Evolutionary conservation across 495 filamentous ascomycete species (phyloP).

Genomic region (Penicillium maclennaniae): DNA sequence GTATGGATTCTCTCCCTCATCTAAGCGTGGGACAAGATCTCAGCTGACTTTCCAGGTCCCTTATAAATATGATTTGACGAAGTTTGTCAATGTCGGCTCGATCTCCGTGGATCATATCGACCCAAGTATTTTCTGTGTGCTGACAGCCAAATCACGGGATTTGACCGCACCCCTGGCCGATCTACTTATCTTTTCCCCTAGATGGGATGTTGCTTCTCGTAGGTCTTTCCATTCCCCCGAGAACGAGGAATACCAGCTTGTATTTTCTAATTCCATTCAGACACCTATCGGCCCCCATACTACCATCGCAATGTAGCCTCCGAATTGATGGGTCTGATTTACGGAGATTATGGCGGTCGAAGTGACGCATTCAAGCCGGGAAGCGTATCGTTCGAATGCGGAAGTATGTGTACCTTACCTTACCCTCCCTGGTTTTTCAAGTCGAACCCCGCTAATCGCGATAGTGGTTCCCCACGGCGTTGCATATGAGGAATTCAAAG

Average conservation of each 20-base stretch:
- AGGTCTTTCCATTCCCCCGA: conserved; percentile 8
- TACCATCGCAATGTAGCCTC: conserved; percentile 50
- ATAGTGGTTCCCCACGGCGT: conserved; percentile 54
- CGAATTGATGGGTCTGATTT: conserved; percentile 51
- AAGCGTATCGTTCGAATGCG: conserved; percentile 55
- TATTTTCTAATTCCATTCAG: conserved; percentile 15
- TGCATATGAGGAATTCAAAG: conserved; percentile 62
- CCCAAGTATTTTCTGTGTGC: conserved; percentile 49
- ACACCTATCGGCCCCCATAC: conserved; percentile 48
- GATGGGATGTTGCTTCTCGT: conserved; percentile 49
- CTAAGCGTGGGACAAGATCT: not conserved
- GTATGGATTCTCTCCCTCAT: conserved; percentile 22
- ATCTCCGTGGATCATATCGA: conserved; percentile 52
- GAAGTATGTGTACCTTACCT: conserved; percentile 31
- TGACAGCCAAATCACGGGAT: conserved; percentile 45
- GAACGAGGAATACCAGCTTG: too few relatives aligned
- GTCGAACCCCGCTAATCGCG: not conserved
- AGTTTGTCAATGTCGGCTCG: conserved; percentile 49
- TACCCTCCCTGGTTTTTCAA: too few relatives aligned
- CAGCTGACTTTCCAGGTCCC: conserved; percentile 28
- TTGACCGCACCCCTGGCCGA: conserved; percentile 43
- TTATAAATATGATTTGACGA: conserved; percentile 50
- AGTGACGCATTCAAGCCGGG: conserved; percentile 56
- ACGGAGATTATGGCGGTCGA: conserved; percentile 52
- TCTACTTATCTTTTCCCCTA: conserved; percentile 47